Conservation (phyloP, 176 grass and related monocot species). For the barley (Hordeum vulgare) region DNA sequence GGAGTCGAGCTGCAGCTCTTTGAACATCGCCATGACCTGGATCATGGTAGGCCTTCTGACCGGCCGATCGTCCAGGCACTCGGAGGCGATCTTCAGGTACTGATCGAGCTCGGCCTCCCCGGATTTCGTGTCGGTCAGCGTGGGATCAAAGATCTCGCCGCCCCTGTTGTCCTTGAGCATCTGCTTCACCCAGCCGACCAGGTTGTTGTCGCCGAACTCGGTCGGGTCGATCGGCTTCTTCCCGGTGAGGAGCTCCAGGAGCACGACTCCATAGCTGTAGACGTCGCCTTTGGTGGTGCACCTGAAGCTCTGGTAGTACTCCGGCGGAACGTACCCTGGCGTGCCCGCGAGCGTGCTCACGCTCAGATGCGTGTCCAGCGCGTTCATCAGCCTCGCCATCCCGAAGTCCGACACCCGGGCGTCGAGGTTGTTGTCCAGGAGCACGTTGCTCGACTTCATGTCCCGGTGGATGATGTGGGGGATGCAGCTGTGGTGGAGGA, state of each 20-base stretch:
- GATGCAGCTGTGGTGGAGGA: constrained; percentile 97
- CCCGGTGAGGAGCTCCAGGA: constrained; percentile 91
- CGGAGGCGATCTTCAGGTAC: constrained; percentile 82
- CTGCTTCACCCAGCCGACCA: constrained; percentile 94
- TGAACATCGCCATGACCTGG: constrained; percentile 98
- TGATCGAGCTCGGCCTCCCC: constrained; percentile 59
- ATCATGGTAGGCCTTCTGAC: constrained; percentile 83
- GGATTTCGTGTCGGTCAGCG: constrained; percentile 37
- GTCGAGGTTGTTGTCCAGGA: constrained; percentile 72
- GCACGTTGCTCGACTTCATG: constrained; percentile 98
- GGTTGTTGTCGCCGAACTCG: constrained; percentile 87
- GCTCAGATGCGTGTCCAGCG: constrained; percentile 79
- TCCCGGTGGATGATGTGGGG: constrained; percentile 97
- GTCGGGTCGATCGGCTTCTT: constrained; percentile 85
- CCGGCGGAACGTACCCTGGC: constrained; percentile 90
- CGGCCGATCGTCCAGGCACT: constrained; percentile 79
- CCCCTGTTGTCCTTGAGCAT: constrained; percentile 75
- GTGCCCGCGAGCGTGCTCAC: constrained; percentile 95
- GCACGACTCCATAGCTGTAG: constrained; percentile 91
- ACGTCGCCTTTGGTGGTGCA: constrained; percentile 96
- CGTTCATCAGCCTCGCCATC: constrained; percentile 88
- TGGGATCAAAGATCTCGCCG: constrained; percentile 69
- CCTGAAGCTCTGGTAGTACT: constrained; percentile 95
- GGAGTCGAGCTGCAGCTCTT: constrained; percentile 69
- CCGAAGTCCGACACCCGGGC: constrained; percentile 89